Base-by-base conservation (phyloP, 805 yeast species). In the Candida krabiensis region DNA sequence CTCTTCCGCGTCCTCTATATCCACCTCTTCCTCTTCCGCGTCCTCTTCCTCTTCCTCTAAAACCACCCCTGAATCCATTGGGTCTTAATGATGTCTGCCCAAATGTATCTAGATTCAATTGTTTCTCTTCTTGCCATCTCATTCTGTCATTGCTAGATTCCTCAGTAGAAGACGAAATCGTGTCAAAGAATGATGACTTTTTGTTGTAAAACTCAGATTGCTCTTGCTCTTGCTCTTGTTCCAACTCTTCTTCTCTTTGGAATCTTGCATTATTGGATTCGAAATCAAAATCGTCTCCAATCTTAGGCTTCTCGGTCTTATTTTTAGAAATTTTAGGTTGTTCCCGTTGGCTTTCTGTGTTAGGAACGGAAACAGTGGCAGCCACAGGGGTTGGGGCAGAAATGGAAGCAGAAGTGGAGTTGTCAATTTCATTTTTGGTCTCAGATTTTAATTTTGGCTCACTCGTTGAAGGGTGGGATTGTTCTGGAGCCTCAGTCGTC, bases 171-270 rank as follows among this genome's bases (percentile, higher is more conserved):
- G 88, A 77, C 9, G 95, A 84, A 40, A 91, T 77, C 44, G 76
- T 78, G 63, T 93, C 98, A 56, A 91, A 91, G 62, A 93, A 91
- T 2, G 97, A 89, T 11, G 88, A 77, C 54, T 76, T 75, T 61
- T 82, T 88, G 66, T 89, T 77, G 67, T 93, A 93, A 19, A 71
- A 76, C 15, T 62, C 55, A 19, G 60, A 64, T 17, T 57, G 63
- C 13, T 44, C 58, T 8, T 50, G 47, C 27, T 62, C 49, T 17
- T 57, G 63, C 13, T 44, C 58, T 8, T 50, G 47, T 27, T 62
- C 49, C 23, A 56, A 54, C 16, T 61, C 69, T 19, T 61, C 68
- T 36, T 76, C 80, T 49, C 71, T 76, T 19, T 68, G 64, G 61
- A 88, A 86, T 58, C 79, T 80, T 26, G 90, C 89, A 58, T 85